These are phyloP conservation scores for Chlorencoelia australis DNA, from an alignment of 2,329 filamentous ascomycete genomes.

Conservation along the genomic window DNA sequence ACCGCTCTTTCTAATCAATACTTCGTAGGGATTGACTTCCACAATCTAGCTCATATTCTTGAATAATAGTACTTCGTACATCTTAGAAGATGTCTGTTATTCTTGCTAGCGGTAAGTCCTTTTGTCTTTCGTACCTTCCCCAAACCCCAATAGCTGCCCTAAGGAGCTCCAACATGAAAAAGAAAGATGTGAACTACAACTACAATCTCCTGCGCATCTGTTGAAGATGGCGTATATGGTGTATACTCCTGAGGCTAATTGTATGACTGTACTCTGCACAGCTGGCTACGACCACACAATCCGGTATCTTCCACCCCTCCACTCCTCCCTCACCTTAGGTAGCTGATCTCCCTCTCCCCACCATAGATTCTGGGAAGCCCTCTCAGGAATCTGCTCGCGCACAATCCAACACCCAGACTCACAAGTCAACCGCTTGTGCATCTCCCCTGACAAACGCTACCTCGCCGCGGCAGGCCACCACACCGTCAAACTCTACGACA, in stretches of 20 bases:
- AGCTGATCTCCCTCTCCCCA: conserved; percentile 1
- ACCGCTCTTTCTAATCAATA: no score
- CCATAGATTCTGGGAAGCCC: conserved; percentile 97
- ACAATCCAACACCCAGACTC: conserved; percentile 98
- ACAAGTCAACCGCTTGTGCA: conserved; percentile 95
- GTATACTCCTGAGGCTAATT: conserved; percentile 14
- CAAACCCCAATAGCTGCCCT: neutral
- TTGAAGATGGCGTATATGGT: conserved; percentile 1
- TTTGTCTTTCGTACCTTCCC: neutral
- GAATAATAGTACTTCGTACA: no score
- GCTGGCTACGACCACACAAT: conserved; percentile 71
- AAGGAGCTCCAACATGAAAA: neutral
- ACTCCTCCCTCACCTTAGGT: conserved; percentile 1
- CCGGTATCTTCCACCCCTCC: conserved; percentile 36
- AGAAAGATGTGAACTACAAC: neutral
- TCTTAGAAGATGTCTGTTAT: conserved; percentile 55
- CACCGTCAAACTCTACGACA: conserved; percentile 95
- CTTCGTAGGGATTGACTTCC: no score
- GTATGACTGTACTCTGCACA: conserved; percentile 26
- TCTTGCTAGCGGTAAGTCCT: conserved; percentile 49
- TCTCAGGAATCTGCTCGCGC: conserved; percentile 94
- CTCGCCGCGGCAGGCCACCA: conserved; percentile 66
- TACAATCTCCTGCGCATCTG: no score
- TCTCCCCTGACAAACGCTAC: conserved; percentile 95
- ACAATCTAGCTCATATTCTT: no score